These are phyloP conservation scores for Schizosaccharomyces lindneri DNA, from an alignment of 805 yeast species.

Conservation along the genomic window DNA sequence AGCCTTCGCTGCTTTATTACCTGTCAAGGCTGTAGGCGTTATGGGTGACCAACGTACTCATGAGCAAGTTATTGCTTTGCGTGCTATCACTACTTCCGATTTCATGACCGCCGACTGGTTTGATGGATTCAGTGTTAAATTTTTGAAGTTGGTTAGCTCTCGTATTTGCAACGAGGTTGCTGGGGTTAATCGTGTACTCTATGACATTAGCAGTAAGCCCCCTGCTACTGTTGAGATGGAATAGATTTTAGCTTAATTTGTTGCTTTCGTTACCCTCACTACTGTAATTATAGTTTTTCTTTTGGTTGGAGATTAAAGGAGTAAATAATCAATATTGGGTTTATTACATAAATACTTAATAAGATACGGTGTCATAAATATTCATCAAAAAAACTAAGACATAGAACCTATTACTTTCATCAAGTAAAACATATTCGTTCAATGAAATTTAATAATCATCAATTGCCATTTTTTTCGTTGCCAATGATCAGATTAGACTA, in stretches of 20 bases:
- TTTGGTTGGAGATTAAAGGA: background rate
- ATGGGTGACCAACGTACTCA: slow-evolving; percentile 99
- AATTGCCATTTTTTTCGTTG: no score
- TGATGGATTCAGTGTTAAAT: slow-evolving; percentile 57
- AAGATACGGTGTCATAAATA: no score
- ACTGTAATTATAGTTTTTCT: background rate
- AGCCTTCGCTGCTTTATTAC: slow-evolving; percentile 90
- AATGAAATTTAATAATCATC: no score
- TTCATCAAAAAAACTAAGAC: no score
- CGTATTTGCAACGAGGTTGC: slow-evolving; percentile 96
- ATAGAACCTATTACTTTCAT: no score
- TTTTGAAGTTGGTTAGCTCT: slow-evolving; percentile 78
- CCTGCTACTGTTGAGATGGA: slow-evolving; percentile 99
- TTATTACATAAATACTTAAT: no score
- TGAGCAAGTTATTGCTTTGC: slow-evolving; percentile 94
- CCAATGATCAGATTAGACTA: no score
- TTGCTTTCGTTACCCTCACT: background rate
- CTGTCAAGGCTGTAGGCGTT: slow-evolving; percentile 96
- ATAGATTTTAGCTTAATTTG: slow-evolving; percentile 16
- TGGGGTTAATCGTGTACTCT: slow-evolving; percentile 97
- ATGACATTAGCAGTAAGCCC: slow-evolving; percentile 95
- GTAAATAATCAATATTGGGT: no score
- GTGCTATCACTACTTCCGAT: slow-evolving; percentile 93
- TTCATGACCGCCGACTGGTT: slow-evolving; percentile 99
- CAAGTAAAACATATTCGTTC: no score